phyloP scores from a whole-genome alignment of 116 monocot genomes.

The Iris pallida region DNA sequence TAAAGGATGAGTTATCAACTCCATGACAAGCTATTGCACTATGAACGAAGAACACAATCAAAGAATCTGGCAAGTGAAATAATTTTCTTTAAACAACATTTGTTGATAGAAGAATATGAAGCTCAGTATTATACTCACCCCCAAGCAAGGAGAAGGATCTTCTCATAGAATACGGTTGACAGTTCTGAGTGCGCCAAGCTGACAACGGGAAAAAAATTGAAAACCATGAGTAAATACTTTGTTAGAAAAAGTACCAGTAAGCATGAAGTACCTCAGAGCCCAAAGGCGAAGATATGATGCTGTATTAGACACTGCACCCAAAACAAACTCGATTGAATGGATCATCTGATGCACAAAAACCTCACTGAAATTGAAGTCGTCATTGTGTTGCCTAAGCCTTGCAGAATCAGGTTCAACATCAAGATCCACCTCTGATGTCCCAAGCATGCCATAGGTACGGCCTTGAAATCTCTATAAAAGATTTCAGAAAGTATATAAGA shows the following conservation, averaged over 20 bases:
- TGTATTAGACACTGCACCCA: constrained; percentile 95
- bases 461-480: constrained; percentile 87
- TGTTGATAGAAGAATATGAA: too few species aligned
- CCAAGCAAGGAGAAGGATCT: constrained; percentile 81
- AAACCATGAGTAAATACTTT: neutral
- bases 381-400: constrained; percentile 54
- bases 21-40: too few species aligned
- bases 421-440: constrained; percentile 66
- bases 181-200: constrained; percentile 94
- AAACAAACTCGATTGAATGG: constrained; percentile 96
- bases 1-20: too few species aligned
- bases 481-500: constrained; percentile 10
- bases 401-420: constrained; percentile 85
- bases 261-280: constrained; percentile 69
- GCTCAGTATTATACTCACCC: constrained; percentile 37
- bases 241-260: neutral
- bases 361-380: constrained; percentile 97
- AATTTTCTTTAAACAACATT: too few species aligned
- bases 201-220: constrained; percentile 8
- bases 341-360: constrained; percentile 99
- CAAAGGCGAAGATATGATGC: constrained; percentile 97
- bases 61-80: too few species aligned
- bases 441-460: constrained; percentile 79
- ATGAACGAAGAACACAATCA: too few species aligned
- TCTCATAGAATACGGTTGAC: constrained; percentile 88